These are phyloP conservation scores for Phaeosphaeria sp. DNA, from an alignment of 2,329 filamentous ascomycete species.

Conservation along the genomic window DNA sequence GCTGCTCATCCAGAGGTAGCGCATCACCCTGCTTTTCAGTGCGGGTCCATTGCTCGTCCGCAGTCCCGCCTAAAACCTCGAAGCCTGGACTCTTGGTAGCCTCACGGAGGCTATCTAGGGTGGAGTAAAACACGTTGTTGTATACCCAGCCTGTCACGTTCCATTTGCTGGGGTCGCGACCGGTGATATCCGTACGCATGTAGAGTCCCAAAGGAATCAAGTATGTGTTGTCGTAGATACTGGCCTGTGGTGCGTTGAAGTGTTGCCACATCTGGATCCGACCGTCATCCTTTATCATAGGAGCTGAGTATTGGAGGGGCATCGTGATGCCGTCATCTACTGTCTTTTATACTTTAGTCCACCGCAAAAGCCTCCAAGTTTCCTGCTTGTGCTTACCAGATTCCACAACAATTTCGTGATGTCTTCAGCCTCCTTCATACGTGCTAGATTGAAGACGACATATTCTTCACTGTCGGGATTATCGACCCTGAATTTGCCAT, in stretches of 20 bases:
- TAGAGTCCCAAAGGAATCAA: conserved; percentile 54
- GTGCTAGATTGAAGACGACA: not conserved
- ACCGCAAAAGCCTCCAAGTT: not conserved
- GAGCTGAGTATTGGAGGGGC: not conserved
- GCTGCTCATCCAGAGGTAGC: conserved; percentile 57
- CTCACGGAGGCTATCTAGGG: conserved; percentile 53
- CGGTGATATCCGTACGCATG: conserved; percentile 54
- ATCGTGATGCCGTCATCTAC: not conserved
- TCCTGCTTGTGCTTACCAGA: not conserved
- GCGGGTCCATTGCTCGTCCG: conserved; percentile 54
- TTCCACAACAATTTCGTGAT: conserved; percentile 3
- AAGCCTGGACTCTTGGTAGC: conserved; percentile 53
- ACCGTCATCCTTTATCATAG: not conserved
- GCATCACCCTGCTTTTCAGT: conserved; percentile 49
- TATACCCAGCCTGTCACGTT: conserved; percentile 61
- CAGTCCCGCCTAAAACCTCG: conserved; percentile 53
- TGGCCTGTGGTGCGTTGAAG: conserved; percentile 51
- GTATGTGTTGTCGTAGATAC: conserved; percentile 51
- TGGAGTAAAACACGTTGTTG: conserved; percentile 59
- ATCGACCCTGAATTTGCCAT: not conserved
- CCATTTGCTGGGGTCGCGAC: conserved; percentile 59
- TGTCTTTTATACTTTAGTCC: not conserved
- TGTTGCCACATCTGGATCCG: conserved; percentile 51
- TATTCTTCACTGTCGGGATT: not conserved
- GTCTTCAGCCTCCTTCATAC: not conserved